Evolutionary conservation across 73 alveolate genomes (phyloP), one percentile per base, ranked within the genome.

Genomic region (Tetrahymena malaccensis): DNA sequence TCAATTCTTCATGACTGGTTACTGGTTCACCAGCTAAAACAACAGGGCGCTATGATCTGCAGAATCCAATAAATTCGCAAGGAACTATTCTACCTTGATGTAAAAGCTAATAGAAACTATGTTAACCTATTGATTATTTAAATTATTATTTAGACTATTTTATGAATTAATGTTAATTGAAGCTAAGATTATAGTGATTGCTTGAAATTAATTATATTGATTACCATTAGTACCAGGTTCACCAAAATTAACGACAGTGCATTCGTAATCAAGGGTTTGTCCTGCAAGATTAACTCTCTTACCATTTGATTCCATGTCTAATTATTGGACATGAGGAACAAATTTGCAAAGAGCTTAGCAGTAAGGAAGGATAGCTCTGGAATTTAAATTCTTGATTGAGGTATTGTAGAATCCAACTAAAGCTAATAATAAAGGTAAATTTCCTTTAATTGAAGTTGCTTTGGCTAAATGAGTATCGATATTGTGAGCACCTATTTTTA

Each of bases 291-390:
- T 96, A 3, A 96, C 98, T 58, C 96, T 84, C 95, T 97, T 97
- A 43, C 99, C 99, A 93, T 97, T 97, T 55, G 98, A 95, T 93
- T 97, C 99, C 99, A 97, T 97, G 57, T 97, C 99, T 0, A 97
- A 58, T 94, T 97, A 96, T 93, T 97, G 96, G 27, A 97, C 96
- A 55, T 97, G 99, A 27, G 98, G 97, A 5, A 98, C 97, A 89
- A 97, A 97, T 43, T 95, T 97, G 33, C 96, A 84, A 12, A 96
- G 89, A 35, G 99, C 98, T 95, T 97, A 95, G 93, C 98, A 96
- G 85, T 97, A 97, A 35, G 99, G 99, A n/a, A 97, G 94, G 40
- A 97, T 96, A 34, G 98, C 98, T 97, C 99, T 96, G 7, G 98
- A 34, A 34, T 89, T 21, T 38, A 95, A 96, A 43, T 96, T 96